Base-by-base conservation (phyloP, 129 eudicot genomes). In the Artemisia argyi region DNA sequence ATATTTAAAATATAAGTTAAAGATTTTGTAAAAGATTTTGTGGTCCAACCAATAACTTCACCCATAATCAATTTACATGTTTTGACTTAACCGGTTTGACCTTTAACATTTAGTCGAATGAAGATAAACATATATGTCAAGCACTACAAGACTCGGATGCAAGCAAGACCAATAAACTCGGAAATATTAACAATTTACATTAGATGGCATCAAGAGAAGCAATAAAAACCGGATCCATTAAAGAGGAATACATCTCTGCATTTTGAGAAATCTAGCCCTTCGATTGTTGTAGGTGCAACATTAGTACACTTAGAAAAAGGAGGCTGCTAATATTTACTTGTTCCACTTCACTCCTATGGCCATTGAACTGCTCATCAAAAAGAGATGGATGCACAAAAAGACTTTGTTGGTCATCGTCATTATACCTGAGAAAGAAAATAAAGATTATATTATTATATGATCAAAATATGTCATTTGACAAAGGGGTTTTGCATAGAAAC, bases 131-230 rank as follows among this genome's bases (percentile, higher is more conserved):
- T n/a, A n/a, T n/a, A n/a, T n/a, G n/a, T n/a, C n/a, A n/a, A n/a
- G 70, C 70, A 46, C 5, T 11, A 55, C 13, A 52, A 54, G 69
- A 19, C 11, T 48, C 66, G 44, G 63, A 54, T 68, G 63, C 69
- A 68, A 60, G 69, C 20, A 49, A 61, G 44, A 58, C 64, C 46
- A 49, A 47, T 76, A n/a, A 73, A 63, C 78, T 73, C 79, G 18
- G 20, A 68, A 49, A 74, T 76, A 76, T 76, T 68, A 64, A 76
- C 80, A 76, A 76, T 68, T 76, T 76, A 76, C 80, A 76, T 67
- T 68, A 68, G 63, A 59, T 60, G 80, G 52, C 70, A 68, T 76
- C 61, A 67, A 76, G 59, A 66, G 46, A 76, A 57, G 56, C 64
- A 61, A 46, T 32, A 58, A 39, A 54, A 68, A 76, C 69, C n/a